Base-by-base conservation (phyloP, 1,139 yeast genomes). In the Diutina sp. region DNA sequence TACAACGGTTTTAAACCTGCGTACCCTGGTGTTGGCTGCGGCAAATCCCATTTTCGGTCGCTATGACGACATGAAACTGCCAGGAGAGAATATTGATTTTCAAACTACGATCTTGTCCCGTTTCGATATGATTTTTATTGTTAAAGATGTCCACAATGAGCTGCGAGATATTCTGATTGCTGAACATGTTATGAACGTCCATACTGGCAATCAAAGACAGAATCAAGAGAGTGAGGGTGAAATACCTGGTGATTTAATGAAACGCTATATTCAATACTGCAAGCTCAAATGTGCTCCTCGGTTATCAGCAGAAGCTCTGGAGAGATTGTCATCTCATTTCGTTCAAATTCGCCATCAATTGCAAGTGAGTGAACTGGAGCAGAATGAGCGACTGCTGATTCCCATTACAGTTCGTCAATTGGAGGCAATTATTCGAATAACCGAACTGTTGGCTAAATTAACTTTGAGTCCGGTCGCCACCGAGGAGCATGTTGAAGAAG, bases 21-120 rank as follows among this genome's bases (percentile, higher is more conserved):
- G 99, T 72, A 93, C 99, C 0, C 85, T 96, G 48, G 99, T 95
- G 1, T 76, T 95, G 56, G 99, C 99, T 0, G 99, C 99, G 30
- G 99, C 99, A 6, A 95, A 95, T 70, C 99, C 99, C 7, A 84
- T 90, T 41, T 93, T 87, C 69, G 99, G 99, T 60, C 80, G 98
- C 63, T 93, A 93, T 68, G 98, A 93, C 69, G 98, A 93, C 61
- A 81, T 88, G 77, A 91, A 90, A 71, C 85, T 95, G 54, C 97
- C 99, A 0, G 99, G 99, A 60, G 99, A 93, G 67, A 95, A 93
- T 66, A 93, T 93, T 64, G 99, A 93, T 70, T 93, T 93, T 75
- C 99, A 93, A 72, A 89, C 96, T 2, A 93, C 99, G 3, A 88
- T 93, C 70, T 78, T 93, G 71, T 93, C 99, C 6, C 87, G 99